These are phyloP conservation scores for Lasiodiplodia citricola DNA, from an alignment of 2,329 filamentous ascomycete species.

Conservation along the genomic window DNA sequence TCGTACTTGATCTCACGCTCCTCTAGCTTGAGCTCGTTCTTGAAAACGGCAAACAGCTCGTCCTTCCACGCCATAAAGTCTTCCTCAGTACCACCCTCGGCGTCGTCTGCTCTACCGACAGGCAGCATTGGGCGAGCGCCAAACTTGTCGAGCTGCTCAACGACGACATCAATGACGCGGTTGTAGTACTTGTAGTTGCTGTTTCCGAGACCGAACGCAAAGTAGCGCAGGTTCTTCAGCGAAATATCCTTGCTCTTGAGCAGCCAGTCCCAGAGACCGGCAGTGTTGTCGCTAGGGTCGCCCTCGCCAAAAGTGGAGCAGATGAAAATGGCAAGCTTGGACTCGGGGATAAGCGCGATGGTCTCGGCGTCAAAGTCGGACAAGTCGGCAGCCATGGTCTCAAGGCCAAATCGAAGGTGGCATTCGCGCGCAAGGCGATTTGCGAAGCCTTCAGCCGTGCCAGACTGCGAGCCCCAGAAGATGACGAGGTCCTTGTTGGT, in stretches of 20 bases:
- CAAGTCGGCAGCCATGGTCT: slow-evolving; percentile 50
- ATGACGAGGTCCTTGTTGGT: slow-evolving; percentile 44
- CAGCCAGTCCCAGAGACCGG: slow-evolving; percentile 43
- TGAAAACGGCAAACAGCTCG: slow-evolving; percentile 40
- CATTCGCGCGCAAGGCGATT: slow-evolving; percentile 49
- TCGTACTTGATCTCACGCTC: slow-evolving; percentile 43
- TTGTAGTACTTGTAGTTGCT: slow-evolving; percentile 57
- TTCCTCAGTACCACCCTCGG: slow-evolving; percentile 50
- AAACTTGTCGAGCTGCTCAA: slow-evolving; percentile 38
- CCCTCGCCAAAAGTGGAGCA: slow-evolving; percentile 48
- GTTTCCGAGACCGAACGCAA: slow-evolving; percentile 54
- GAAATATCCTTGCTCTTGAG: slow-evolving; percentile 32
- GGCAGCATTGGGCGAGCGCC: slow-evolving; percentile 42
- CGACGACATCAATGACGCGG: slow-evolving; percentile 46
- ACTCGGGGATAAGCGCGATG: slow-evolving; percentile 38
- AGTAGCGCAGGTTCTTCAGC: slow-evolving; percentile 43
- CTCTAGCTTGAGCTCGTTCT: slow-evolving; percentile 38
- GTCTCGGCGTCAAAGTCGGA: slow-evolving; percentile 54
- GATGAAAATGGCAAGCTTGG: slow-evolving; percentile 42
- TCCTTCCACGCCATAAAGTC: slow-evolving; percentile 52
- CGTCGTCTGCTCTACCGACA: slow-evolving; percentile 48
- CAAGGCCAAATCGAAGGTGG: slow-evolving; percentile 47
- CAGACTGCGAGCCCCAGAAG: slow-evolving; percentile 58
- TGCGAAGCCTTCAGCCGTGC: slow-evolving; percentile 53
- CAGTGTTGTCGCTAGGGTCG: slow-evolving; percentile 47